phyloP scores from a whole-genome alignment of 805 yeast species.

The Candida broadrunensis region DNA sequence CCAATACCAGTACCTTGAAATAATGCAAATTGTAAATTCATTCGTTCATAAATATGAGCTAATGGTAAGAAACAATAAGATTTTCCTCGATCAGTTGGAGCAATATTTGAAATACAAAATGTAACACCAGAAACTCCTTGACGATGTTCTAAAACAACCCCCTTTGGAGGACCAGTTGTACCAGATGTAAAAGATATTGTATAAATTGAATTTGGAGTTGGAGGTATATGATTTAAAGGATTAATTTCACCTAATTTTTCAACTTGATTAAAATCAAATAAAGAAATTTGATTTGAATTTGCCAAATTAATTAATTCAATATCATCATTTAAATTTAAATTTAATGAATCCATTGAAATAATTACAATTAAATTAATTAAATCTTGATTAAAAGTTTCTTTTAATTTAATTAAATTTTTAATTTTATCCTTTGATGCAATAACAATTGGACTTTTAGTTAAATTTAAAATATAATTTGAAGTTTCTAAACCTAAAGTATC shows the following conservation, averaged over 20 bases:
- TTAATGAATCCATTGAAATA: conserved; percentile 38
- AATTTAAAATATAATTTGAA: conserved; percentile 56
- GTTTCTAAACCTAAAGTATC: conserved; percentile 50
- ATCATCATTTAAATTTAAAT: conserved; percentile 21
- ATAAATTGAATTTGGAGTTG: conserved; percentile 47
- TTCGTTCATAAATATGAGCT: conserved; percentile 59
- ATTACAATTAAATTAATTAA: conserved; percentile 29
- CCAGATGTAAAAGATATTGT: conserved; percentile 78
- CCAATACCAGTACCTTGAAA: conserved; percentile 49
- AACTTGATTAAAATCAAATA: conserved; percentile 30
- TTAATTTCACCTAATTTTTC: conserved; percentile 28
- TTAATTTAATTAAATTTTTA: conserved; percentile 23
- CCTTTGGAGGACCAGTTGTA: conserved; percentile 74
- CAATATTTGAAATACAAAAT: conserved; percentile 23
- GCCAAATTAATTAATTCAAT: conserved; percentile 17
- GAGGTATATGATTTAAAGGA: conserved; percentile 40
- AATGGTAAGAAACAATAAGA: conserved; percentile 50
- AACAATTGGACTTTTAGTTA: conserved; percentile 57
- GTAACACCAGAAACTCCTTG: conserved; percentile 50
- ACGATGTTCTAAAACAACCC: conserved; percentile 56
- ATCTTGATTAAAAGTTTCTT: conserved; percentile 17
- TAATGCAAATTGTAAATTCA: conserved; percentile 40
- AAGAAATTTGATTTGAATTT: conserved; percentile 12
- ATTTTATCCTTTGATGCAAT: conserved; percentile 35
- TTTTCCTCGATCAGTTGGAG: conserved; percentile 22